A percentile compares a stretch with the other conserved stretches of the same genome.
These are phyloP conservation scores for Marasmius sp. DNA, from an alignment of 1,284 basidiomycete species.

Conservation along the genomic window DNA sequence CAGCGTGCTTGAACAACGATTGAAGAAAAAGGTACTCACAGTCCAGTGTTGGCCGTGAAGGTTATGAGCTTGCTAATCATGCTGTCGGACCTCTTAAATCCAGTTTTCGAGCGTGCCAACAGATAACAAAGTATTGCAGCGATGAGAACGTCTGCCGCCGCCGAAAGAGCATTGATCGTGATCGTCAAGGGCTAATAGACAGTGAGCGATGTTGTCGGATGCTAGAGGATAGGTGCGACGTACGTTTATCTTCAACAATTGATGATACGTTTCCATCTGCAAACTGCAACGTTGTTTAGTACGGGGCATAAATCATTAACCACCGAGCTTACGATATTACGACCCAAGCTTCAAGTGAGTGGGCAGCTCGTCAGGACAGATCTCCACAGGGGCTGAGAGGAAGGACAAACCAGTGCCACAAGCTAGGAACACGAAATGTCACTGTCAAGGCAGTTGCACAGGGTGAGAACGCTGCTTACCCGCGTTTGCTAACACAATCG, in stretches of 20 bases:
- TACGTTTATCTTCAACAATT: slow-evolving; percentile 12
- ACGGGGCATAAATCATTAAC: not conserved
- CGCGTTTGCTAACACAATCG: slow-evolving; percentile 9
- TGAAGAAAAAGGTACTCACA: not conserved
- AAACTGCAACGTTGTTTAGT: not conserved
- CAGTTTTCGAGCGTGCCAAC: slow-evolving; percentile 32
- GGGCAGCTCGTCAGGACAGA: not conserved
- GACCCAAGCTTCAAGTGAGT: slow-evolving; percentile 11
- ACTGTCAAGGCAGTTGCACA: not conserved
- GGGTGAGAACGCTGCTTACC: slow-evolving; percentile 1
- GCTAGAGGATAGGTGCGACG: not conserved
- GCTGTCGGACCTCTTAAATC: slow-evolving; percentile 38
- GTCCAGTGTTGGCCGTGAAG: not conserved
- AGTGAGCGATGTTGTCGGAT: not conserved
- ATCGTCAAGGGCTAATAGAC: slow-evolving; percentile 11
- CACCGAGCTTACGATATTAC: slow-evolving; percentile 10
- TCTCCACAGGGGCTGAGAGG: not conserved
- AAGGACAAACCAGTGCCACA: slow-evolving; percentile 12
- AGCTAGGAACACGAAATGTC: not conserved
- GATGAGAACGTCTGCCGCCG: slow-evolving; percentile 31
- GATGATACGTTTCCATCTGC: slow-evolving; percentile 7
- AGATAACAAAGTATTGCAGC: slow-evolving; percentile 33
- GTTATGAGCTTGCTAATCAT: slow-evolving; percentile 47
- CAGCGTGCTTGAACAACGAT: too few relatives aligned
- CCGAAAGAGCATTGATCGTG: slow-evolving; percentile 14